These are phyloP conservation scores for Nectriaceae sp. DNA, from an alignment of 2,329 filamentous ascomycete species.

Conservation along the genomic window DNA sequence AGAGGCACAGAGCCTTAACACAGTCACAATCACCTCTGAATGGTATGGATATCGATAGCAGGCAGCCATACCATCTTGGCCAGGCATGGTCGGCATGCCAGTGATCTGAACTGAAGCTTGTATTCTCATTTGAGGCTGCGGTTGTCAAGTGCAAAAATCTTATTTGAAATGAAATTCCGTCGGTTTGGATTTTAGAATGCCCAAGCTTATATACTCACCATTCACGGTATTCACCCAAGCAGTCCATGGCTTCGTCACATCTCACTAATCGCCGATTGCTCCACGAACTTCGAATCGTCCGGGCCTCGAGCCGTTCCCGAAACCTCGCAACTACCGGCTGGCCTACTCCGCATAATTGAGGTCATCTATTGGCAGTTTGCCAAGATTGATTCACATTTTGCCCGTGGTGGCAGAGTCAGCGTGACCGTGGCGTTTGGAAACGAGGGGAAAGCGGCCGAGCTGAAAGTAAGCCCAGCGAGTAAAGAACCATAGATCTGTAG, in stretches of 20 bases:
- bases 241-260: background rate
- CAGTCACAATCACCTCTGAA: background rate
- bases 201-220: background rate
- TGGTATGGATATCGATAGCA: background rate
- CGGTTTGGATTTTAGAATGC: background rate
- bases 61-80: background rate
- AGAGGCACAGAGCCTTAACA: background rate
- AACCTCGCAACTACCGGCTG: too few species aligned
- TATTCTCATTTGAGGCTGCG: background rate
- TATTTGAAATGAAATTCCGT: background rate
- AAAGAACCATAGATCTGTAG: too few species aligned
- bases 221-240: background rate
- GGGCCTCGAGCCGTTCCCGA: background rate
- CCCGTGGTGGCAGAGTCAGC: too few species aligned
- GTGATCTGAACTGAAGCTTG: background rate
- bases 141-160: background rate
- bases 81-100: background rate
- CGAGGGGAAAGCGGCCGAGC: too few species aligned
- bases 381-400: too few species aligned
- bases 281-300: background rate
- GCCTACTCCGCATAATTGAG: too few species aligned
- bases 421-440: too few species aligned
- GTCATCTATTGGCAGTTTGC: too few species aligned
- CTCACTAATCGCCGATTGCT: background rate
- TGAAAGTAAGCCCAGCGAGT: too few species aligned